These are phyloP conservation scores for Phytophthora crassamura DNA, from an alignment of 352 stramenopile genomes.

Conservation along the genomic window DNA sequence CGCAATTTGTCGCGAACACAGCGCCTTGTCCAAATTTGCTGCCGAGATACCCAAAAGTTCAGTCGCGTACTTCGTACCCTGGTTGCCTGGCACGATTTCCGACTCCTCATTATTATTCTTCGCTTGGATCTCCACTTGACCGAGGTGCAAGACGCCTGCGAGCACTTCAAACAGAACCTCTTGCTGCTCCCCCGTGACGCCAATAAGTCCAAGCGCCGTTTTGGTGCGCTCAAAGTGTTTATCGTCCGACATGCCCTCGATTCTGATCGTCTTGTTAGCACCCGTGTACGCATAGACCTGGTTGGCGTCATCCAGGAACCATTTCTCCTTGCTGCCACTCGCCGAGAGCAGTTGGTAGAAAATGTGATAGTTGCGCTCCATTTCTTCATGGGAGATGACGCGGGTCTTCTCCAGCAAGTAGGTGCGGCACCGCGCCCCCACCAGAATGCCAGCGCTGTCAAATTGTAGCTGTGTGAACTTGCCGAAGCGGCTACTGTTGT, in stretches of 20 bases:
- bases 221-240: conserved; percentile 78
- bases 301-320: conserved; percentile 58
- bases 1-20: conserved; percentile 86
- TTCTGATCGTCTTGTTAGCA: conserved; percentile 58
- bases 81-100: conserved; percentile 46
- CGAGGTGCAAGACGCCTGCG: conserved; percentile 95
- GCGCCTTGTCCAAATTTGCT: conserved; percentile 62
- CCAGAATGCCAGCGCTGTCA: conserved; percentile 62
- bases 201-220: conserved; percentile 68
- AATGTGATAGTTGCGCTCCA: conserved; percentile 87
- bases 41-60: conserved; percentile 63
- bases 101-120: conserved; percentile 85
- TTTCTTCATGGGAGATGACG: conserved; percentile 74
- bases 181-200: conserved; percentile 63
- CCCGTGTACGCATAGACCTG: conserved; percentile 73
- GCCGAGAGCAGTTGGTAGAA: conserved; percentile 73
- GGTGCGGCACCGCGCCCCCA: conserved; percentile 80
- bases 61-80: conserved; percentile 46
- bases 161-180: conserved; percentile 76
- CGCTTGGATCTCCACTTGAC: conserved; percentile 93
- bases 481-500: conserved; percentile 97
- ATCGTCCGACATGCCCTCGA: conserved; percentile 77
- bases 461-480: conserved; percentile 98
- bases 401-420: conserved; percentile 96
- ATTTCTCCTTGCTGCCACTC: conserved; percentile 36